Evolutionary conservation across 2,329 filamentous ascomycete species (phyloP), one percentile per base, ranked within the genome.

Genomic region (Trichophyton verrucosum): DNA sequence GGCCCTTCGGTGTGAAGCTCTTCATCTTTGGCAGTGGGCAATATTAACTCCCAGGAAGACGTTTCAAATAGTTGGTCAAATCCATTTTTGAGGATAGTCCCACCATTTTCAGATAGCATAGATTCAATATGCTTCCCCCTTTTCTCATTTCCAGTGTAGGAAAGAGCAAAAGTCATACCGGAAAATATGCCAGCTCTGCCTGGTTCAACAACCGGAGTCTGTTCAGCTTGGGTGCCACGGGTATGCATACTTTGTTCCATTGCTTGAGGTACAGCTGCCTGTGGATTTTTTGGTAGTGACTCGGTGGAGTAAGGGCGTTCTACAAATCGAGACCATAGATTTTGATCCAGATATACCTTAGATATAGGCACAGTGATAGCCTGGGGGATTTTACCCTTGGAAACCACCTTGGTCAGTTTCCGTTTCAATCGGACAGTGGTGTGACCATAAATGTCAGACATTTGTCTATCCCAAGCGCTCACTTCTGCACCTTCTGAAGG

Each of bases 81-180:
- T 0, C 90, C 91, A 40, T 84, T 80, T 1, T 84, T 74, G 0
- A 97, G 73, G 8, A 96, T 77, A 0, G 74, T 76, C 0, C 91
- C 92, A 2, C 91, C 92, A 57, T 89, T 84, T 4, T 82, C 79
- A 1, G 78, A 74, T 60, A 97, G 91, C 57, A 83, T 76, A 1
- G 77, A 78, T 38, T 82, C 82, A 1, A 94, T 71, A 56, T 76
- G 69, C 65, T 82, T 68, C 71, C 83, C 82, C 17, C 83, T 80
- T 7, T 75, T 75, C 15, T 78, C 80, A 59, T 83, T 79, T 1
- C 81, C 78, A 1, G 78, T 76, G 64, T 90, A 89, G 0, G 90
- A 92, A 9, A 96, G 81, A 0, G 91, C 91, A 73, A 97, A 96
- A 0, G 84, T 84, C 91, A 96, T 96, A 47, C 86, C 84, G 0